Evolutionary conservation across 768 basidiomycete species (phyloP).

Genomic region (Russula abietina): DNA sequence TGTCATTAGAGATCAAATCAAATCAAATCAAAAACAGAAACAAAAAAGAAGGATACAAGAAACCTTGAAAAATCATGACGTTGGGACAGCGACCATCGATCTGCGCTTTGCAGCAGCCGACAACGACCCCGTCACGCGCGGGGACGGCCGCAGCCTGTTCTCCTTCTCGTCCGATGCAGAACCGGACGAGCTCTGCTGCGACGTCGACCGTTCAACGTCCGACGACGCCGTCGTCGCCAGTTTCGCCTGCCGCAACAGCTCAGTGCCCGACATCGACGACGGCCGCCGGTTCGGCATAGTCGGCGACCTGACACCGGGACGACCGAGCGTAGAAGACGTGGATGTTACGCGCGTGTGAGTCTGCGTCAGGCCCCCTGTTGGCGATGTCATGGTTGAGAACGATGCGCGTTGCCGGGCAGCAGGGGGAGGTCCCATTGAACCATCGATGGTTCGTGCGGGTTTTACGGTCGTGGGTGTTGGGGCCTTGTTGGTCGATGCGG

Average conservation of each 20-base stretch:
- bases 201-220: conserved; percentile 12
- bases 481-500: conserved; percentile 1
- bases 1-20: too few species aligned
- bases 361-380: background rate
- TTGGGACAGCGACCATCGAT: conserved; percentile 15
- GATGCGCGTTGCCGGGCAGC: conserved; percentile 12
- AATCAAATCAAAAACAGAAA: background rate
- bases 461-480: conserved; percentile 19
- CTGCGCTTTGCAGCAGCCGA: conserved; percentile 19
- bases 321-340: conserved; percentile 16
- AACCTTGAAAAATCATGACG: conserved; percentile 8
- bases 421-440: conserved; percentile 21
- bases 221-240: conserved; percentile 3
- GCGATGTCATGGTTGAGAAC: conserved; percentile 16
- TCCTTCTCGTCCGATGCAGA: conserved; percentile 19
- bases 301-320: conserved; percentile 16
- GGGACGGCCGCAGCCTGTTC: conserved; percentile 14
- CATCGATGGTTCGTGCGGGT: conserved; percentile 10
- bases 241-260: conserved; percentile 18
- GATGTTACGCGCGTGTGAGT: conserved; percentile 10
- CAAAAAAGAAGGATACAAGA: background rate
- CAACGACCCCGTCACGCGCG: background rate
- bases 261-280: conserved; percentile 20
- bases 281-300: conserved; percentile 12
- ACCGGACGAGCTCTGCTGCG: background rate